Base-by-base conservation (phyloP, 1,139 yeast genomes). In the Debaryomyces robertsiae region DNA sequence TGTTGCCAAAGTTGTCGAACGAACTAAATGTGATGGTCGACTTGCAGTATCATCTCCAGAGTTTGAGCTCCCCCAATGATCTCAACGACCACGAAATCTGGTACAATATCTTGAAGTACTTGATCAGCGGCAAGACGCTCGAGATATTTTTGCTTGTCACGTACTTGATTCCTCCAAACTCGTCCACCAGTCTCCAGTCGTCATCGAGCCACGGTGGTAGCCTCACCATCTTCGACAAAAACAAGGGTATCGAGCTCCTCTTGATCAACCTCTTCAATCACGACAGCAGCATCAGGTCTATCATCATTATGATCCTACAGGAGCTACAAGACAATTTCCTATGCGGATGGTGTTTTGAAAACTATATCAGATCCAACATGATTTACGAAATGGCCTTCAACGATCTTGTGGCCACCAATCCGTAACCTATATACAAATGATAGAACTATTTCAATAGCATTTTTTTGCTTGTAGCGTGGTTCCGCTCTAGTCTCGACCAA, bases 321-420 rank as follows among this genome's bases (percentile, higher is more conserved):
- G 77, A 73, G 49, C 55, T 73, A 31, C 73, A 65, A 43, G 77
- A 73, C 41, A 70, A 71, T 55, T 67, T 63, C 42, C 53, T 73
- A 19, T 72, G 77, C 50, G 76, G 77, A 3, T 73, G 77, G 78
- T 73, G 77, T 50, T 57, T 73, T 37, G 60, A 59, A 24, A 65
- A 62, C 37, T 71, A 61, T 44, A 52, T 73, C 40, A 62, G 63
- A 48, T 60, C 71, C 15, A 73, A 73, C 46, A 46, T 62, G 52
- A 62, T 72, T 37, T 73, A 73, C 46, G 74, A 70, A 45, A 53
- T 72, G 46, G 77, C 77, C 1, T 70, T 60, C 44, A 58, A 63
- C 6, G 77, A 72, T 30, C 58, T 72, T 28, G 15, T 29, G n/a
- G 33, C 32, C 19, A 29, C 16, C 17, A 13, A 33, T 17, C 29